Base-by-base conservation (phyloP, 2,329 filamentous ascomycete species). In the Sporothrix brasiliensis region DNA sequence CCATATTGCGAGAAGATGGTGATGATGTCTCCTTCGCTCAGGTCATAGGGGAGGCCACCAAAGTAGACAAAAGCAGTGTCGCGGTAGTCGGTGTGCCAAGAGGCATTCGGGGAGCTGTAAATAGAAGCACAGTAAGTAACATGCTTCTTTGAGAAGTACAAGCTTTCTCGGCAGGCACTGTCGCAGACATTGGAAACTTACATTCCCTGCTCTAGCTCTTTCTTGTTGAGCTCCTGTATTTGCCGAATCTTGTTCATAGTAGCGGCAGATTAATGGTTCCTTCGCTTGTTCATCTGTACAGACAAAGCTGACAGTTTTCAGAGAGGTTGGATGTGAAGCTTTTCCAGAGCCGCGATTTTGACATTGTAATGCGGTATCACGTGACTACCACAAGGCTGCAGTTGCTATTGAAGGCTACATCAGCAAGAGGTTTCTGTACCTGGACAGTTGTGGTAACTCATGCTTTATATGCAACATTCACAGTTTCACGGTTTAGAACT, bases 1-100 rank as follows among this genome's bases (percentile, higher is more conserved):
- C 95, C 95, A 78, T 91, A 99, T 79, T 99, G 95, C 7, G 93
- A 97, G 83, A 98, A 99, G 72, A 99, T 96, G 13, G 94, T 94
- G 75, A 98, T 88, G 73, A 99, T 87, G 80, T 99, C 95, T 80
- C 96, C 96, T 83, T 99, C 95, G 65, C 93, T 93, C 53, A 99
- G 86, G 77, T 97, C 92, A 81, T 92, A 97, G 3, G 94, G 93
- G 14, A 99, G 86, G 39, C 94, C 94, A 77, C 96, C 96, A 75
- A 99, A 94, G 84, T 97, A 97, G 78, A 99, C 84, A 80, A 94
- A 99, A 72, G 95, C 96, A 1, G 95, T 98, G 82, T 80, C 95
- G 81, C 93, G 92, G 82, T 98, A 99, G 83, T 99, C 96, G 79
- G 91, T 90, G 79, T 98, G 94, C 94, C 94, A 98, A 70, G 94